Evolutionary conservation across 2,329 filamentous ascomycete species (phyloP).

Genomic region (Graphilbum fragrans): DNA sequence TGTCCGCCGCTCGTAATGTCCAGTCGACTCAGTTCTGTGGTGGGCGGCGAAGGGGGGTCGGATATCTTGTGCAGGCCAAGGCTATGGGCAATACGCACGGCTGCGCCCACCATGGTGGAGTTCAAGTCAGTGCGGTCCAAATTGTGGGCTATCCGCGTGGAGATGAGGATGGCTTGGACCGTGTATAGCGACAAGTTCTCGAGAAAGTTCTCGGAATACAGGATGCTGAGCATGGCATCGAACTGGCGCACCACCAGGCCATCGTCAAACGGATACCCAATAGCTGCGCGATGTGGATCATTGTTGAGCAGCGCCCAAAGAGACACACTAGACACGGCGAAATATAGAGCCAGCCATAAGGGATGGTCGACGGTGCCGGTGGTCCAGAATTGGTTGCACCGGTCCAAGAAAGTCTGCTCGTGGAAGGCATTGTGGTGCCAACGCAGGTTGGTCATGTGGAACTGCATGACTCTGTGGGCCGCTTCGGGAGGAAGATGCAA

Average conservation of each 20-base stretch:
- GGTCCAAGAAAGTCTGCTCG: slow-evolving; percentile 12
- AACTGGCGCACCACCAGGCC: slow-evolving; percentile 11
- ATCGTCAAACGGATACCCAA: slow-evolving; percentile 4
- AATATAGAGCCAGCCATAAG: slow-evolving; percentile 15
- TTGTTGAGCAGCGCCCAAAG: slow-evolving; percentile 12
- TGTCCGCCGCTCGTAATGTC: no score
- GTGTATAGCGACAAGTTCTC: slow-evolving; percentile 17
- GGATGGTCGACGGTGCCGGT: slow-evolving; percentile 12
- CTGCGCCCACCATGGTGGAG: slow-evolving; percentile 19
- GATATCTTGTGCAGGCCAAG: slow-evolving; percentile 15
- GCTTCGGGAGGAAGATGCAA: slow-evolving; percentile 5
- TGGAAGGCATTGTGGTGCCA: slow-evolving; percentile 17
- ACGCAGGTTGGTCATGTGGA: slow-evolving; percentile 13
- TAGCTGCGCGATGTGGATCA: not conserved
- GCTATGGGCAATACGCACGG: slow-evolving; percentile 21
- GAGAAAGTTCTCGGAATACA: slow-evolving; percentile 19
- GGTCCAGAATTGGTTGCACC: slow-evolving; percentile 14
- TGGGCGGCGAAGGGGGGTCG: not conserved
- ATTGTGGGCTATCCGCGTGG: slow-evolving; percentile 21
- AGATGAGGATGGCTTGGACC: slow-evolving; percentile 21
- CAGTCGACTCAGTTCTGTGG: no score
- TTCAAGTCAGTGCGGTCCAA: slow-evolving; percentile 21
- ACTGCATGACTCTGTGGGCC: slow-evolving; percentile 10
- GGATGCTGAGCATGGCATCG: slow-evolving; percentile 17
- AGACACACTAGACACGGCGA: slow-evolving; percentile 12